Percentiles rank a stretch among this genome's conserved stretches.
Conservation (phyloP, 495 filamentous ascomycete genomes). For the Aspergillus coremiiformis region DNA sequence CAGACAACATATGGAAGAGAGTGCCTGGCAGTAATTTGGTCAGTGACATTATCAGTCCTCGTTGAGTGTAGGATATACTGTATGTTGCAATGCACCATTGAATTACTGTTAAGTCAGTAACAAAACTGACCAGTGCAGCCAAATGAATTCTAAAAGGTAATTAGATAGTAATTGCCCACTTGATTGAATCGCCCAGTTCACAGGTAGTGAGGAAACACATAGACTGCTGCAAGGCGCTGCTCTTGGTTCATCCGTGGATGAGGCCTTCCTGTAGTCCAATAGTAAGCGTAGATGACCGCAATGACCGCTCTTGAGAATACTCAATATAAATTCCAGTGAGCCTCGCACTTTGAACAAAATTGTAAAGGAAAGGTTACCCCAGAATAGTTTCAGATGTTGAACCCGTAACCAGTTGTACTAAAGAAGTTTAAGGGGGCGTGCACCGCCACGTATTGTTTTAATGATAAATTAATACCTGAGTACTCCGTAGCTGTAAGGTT, state of each 20-base stretch:
- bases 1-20: neutral
- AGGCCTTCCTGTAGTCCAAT: neutral
- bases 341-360: neutral
- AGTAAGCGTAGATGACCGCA: neutral
- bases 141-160: neutral
- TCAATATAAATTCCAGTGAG: neutral
- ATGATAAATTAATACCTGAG: neutral
- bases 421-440: neutral
- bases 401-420: neutral
- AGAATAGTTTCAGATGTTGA: neutral
- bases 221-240: neutral
- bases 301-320: neutral
- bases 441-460: slow-evolving; percentile 13
- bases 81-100: neutral
- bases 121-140: neutral
- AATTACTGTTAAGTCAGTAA: neutral
- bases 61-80: neutral
- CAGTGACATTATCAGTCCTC: neutral
- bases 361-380: neutral
- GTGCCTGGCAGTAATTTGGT: neutral
- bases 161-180: neutral
- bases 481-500: too few species aligned
- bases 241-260: neutral
- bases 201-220: neutral
- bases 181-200: too few species aligned